These are phyloP conservation scores for Globisporangium middletonii DNA, from an alignment of 352 stramenopile genomes.

Conservation along the genomic window DNA sequence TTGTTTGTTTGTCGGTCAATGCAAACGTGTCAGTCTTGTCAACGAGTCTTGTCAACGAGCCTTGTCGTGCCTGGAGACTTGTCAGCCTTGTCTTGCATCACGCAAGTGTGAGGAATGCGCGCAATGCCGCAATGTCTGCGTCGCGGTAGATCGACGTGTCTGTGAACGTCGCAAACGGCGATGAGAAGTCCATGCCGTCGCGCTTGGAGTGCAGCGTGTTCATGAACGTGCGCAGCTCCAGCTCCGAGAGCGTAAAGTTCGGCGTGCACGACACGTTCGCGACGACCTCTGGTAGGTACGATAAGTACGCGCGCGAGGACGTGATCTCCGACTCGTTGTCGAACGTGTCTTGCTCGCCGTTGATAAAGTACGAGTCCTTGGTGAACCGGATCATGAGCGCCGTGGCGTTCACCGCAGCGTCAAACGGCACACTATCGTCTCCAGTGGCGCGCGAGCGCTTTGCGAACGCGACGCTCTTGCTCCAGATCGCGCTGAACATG, in stretches of 20 bases:
- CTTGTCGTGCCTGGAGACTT: no score
- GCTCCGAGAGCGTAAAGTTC: constrained; percentile 23
- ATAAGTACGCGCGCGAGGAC: constrained; percentile 24
- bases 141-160: constrained; percentile 41
- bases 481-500: constrained; percentile 26
- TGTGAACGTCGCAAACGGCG: constrained; percentile 41
- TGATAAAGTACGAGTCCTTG: constrained; percentile 55
- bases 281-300: constrained; percentile 35
- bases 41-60: no score
- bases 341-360: constrained; percentile 18
- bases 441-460: constrained; percentile 13
- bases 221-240: constrained; percentile 47
- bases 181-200: constrained; percentile 46
- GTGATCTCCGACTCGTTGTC: constrained; percentile 5
- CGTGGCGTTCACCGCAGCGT: constrained; percentile 39
- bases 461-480: constrained; percentile 16
- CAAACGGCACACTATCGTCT: constrained; percentile 16
- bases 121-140: constrained; percentile 29
- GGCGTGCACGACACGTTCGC: constrained; percentile 18
- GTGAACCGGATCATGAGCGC: constrained; percentile 56
- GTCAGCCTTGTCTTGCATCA: not conserved
- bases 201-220: constrained; percentile 47
- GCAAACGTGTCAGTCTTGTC: no score
- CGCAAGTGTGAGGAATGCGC: constrained; percentile 14
- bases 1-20: not conserved